Percentiles rank a stretch among this genome's conserved stretches.
These are phyloP conservation scores for Cercospora zeae-maydis DNA, from an alignment of 2,329 filamentous ascomycete genomes.

Conservation along the genomic window DNA sequence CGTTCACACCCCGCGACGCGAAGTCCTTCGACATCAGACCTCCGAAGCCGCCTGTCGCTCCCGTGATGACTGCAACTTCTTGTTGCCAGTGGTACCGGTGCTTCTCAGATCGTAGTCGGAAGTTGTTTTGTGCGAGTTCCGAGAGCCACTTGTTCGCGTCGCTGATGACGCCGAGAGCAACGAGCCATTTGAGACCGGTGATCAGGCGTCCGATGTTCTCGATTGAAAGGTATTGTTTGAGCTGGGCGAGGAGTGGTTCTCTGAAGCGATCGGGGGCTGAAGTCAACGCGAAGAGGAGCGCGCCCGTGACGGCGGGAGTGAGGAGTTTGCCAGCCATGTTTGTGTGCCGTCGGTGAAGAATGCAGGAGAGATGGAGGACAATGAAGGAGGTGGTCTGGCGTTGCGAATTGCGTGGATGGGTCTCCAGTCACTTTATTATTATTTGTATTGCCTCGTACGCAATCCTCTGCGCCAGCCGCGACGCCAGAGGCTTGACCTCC, in stretches of 20 bases:
- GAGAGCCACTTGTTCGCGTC: conserved; percentile 31
- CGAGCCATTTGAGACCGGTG: conserved; percentile 32
- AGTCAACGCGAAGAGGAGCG: conserved; percentile 32
- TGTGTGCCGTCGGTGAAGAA: background rate
- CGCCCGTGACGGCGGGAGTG: conserved; percentile 32
- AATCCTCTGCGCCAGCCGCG: background rate
- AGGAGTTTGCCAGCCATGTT: conserved; percentile 16
- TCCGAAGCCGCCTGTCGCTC: conserved; percentile 40
- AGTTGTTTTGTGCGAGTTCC: conserved; percentile 37
- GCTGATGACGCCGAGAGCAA: conserved; percentile 33
- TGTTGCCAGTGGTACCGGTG: conserved; percentile 38
- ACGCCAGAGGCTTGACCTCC: conserved; percentile 6
- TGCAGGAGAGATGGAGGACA: background rate
- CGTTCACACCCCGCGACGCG: conserved; percentile 37
- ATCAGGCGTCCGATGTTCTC: conserved; percentile 29
- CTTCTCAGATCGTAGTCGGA: conserved; percentile 37
- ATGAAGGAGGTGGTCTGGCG: conserved; percentile 2
- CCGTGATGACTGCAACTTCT: conserved; percentile 38
- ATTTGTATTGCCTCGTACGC: background rate
- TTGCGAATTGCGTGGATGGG: background rate
- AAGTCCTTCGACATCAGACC: conserved; percentile 37
- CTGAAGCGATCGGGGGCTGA: conserved; percentile 30
- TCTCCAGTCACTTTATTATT: background rate
- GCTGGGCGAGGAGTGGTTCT: conserved; percentile 30
- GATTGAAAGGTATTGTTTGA: conserved; percentile 30